These are phyloP conservation scores for Phytopythium litorale DNA, from an alignment of 352 stramenopile species.

Conservation along the genomic window DNA sequence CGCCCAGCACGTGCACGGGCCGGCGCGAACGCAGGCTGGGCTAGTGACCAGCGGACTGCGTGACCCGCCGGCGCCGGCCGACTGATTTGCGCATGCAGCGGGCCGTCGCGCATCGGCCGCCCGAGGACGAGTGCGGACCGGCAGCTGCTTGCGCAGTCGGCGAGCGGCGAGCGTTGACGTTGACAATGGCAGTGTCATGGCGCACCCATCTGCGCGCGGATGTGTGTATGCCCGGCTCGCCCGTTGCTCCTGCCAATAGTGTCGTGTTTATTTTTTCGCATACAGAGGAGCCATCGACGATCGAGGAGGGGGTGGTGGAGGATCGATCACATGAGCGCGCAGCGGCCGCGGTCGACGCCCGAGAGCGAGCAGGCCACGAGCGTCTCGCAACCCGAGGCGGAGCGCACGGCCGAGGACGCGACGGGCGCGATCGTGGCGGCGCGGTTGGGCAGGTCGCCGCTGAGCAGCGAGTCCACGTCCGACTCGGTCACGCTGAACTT, in stretches of 20 bases:
- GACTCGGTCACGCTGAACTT: conserved; percentile 41
- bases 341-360: background rate
- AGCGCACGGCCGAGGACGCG: conserved; percentile 1
- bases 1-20: background rate
- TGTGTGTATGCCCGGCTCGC: background rate
- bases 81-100: too few relatives aligned
- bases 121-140: too few relatives aligned
- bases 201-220: background rate
- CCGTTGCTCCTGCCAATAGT: background rate
- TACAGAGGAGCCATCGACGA: background rate
- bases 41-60: background rate
- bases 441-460: conserved; percentile 23
- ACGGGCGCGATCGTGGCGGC: conserved; percentile 14
- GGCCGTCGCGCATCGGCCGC: too few relatives aligned
- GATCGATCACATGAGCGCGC: conserved; percentile 6
- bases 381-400: conserved; percentile 1
- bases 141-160: too few relatives aligned
- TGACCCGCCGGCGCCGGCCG: background rate
- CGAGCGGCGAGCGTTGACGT: too few relatives aligned
- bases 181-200: too few relatives aligned
- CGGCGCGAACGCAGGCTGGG: background rate
- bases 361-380: conserved; percentile 4
- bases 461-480: conserved; percentile 55
- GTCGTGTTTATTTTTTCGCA: conserved; percentile 1
- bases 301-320: too few relatives aligned